Conservation (phyloP, 192 early-diverging fungal species). For the Lunasporangiospora selenospora region DNA sequence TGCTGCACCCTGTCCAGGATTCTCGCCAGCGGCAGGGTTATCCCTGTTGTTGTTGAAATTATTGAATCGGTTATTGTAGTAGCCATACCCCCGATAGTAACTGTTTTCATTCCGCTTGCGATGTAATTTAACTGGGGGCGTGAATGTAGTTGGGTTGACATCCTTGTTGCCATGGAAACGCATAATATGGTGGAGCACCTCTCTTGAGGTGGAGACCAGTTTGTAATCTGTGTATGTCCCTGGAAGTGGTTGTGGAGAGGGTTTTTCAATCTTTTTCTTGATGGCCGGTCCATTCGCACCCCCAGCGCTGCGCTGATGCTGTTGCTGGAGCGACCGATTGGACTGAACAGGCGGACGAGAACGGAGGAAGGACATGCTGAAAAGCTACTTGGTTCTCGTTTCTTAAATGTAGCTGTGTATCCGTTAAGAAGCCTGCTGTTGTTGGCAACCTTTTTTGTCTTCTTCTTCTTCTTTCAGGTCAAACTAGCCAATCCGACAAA, state of each 20-base stretch:
- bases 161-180: slow-evolving; percentile 63
- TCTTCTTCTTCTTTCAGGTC: too few relatives aligned
- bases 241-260: slow-evolving; percentile 21
- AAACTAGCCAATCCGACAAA: too few relatives aligned
- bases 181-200: slow-evolving; percentile 71
- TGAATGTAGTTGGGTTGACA: slow-evolving; percentile 61
- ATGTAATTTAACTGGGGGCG: slow-evolving; percentile 63
- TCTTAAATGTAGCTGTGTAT: too few relatives aligned
- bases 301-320: slow-evolving; percentile 11
- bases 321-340: slow-evolving; percentile 14
- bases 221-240: slow-evolving; percentile 66
- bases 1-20: not conserved
- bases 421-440: too few relatives aligned
- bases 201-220: slow-evolving; percentile 60
- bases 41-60: slow-evolving; percentile 6
- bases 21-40: not conserved
- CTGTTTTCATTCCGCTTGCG: slow-evolving; percentile 48
- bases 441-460: too few relatives aligned
- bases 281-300: slow-evolving; percentile 5
- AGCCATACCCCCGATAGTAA: slow-evolving; percentile 13
- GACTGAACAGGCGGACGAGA: slow-evolving; percentile 25
- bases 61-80: slow-evolving; percentile 18
- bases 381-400: too few relatives aligned
- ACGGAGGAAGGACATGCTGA: slow-evolving; percentile 13
- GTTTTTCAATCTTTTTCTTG: slow-evolving; percentile 27